These are phyloP conservation scores for Elsinoe arachidis DNA, from an alignment of 2,329 filamentous ascomycete genomes.

Conservation along the genomic window DNA sequence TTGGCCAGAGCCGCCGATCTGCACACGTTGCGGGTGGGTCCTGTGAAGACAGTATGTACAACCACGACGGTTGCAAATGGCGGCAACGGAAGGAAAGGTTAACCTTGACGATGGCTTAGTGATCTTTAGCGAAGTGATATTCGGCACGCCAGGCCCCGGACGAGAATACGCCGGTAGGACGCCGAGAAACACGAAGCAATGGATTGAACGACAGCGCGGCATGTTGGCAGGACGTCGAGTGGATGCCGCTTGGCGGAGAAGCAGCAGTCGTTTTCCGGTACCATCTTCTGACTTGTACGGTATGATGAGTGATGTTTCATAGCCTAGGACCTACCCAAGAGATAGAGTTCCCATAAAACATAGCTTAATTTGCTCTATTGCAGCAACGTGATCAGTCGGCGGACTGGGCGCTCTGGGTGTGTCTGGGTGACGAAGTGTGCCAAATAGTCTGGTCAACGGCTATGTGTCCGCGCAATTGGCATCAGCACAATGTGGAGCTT, in stretches of 20 bases:
- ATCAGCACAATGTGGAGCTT: neutral
- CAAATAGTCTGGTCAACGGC: slow-evolving; percentile 1
- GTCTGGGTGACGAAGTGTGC: slow-evolving; percentile 1
- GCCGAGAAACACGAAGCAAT: neutral
- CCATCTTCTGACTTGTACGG: neutral
- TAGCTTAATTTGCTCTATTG: neutral
- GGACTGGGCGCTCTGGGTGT: neutral
- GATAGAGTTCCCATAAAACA: neutral
- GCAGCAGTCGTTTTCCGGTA: neutral
- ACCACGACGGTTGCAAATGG: neutral
- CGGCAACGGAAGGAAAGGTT: neutral
- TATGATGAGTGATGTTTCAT: neutral
- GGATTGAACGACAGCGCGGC: neutral
- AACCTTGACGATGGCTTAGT: slow-evolving; percentile 1
- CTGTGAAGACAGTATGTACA: neutral
- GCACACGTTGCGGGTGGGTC: neutral
- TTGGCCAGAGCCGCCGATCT: neutral
- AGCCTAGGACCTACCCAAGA: neutral
- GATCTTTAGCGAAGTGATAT: neutral
- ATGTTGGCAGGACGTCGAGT: neutral
- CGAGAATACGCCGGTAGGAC: neutral
- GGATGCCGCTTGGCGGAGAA: neutral
- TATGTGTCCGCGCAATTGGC: neutral
- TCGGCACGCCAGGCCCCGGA: neutral
- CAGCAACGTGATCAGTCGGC: neutral